phyloP scores from a whole-genome alignment of 2,329 filamentous ascomycete species.

The Colletotrichum sp. region DNA sequence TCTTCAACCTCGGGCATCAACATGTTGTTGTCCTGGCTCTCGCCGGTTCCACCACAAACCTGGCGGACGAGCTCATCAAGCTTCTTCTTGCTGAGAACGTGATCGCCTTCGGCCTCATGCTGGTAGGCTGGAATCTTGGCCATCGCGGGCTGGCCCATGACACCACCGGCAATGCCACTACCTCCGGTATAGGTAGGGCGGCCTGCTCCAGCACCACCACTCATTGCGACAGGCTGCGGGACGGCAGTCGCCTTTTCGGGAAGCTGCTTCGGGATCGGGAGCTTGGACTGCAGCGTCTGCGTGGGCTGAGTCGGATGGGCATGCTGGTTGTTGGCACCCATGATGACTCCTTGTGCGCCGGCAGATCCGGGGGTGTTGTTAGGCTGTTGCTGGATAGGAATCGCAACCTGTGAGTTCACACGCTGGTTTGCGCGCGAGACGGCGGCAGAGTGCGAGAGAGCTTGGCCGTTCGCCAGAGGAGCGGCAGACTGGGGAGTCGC shows the following conservation, averaged over 20 bases:
- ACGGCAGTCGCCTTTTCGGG: conserved; percentile 69
- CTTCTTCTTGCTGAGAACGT: conserved; percentile 97
- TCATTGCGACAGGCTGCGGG: conserved; percentile 75
- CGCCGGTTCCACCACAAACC: conserved; percentile 81
- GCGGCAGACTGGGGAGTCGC: conserved; percentile 55
- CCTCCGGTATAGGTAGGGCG: conserved; percentile 88
- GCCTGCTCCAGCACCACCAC: conserved; percentile 63
- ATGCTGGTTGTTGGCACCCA: conserved; percentile 43
- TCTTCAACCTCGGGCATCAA: conserved; percentile 95
- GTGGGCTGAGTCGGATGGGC: conserved; percentile 50
- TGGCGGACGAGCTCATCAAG: conserved; percentile 94
- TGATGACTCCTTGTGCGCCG: conserved; percentile 34
- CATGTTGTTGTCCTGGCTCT: conserved; percentile 75
- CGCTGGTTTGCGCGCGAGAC: conserved; percentile 53
- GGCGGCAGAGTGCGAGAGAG: conserved; percentile 56
- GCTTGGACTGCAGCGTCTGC: conserved; percentile 61
- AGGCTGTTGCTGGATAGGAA: conserved; percentile 35
- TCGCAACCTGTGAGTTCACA: conserved; percentile 29
- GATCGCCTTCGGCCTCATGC: conserved; percentile 89
- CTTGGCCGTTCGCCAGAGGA: conserved; percentile 38
- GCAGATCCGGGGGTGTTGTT: conserved; percentile 33
- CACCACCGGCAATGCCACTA: conserved; percentile 76
- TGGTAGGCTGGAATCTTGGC: conserved; percentile 82
- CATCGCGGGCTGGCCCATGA: conserved; percentile 87
- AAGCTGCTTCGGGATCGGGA: conserved; percentile 84